phyloP scores from a whole-genome alignment of 805 yeast genomes.

The Candida tibetensis region DNA sequence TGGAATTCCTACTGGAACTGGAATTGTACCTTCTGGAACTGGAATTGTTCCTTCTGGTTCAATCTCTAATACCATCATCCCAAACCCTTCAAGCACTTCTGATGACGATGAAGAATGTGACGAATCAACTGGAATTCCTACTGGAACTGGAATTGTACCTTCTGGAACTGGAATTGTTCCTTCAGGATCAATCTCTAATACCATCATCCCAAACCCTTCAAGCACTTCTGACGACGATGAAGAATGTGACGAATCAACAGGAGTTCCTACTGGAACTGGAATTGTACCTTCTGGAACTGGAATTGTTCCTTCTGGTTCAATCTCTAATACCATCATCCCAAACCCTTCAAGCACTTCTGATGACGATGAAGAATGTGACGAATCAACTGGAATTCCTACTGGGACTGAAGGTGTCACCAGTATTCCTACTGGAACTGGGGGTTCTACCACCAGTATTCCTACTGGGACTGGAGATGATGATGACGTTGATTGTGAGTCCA shows the following conservation, averaged over 20 bases:
- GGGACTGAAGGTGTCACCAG: neutral
- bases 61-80: neutral
- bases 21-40: conserved; percentile 2
- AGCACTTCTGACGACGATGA: conserved; percentile 14
- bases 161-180: conserved; percentile 4
- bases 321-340: neutral
- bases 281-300: conserved; percentile 2
- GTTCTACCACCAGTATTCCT: neutral
- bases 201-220: conserved; percentile 1
- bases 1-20: conserved; percentile 1
- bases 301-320: conserved; percentile 1
- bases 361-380: conserved; percentile 13
- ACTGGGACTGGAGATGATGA: too few relatives aligned
- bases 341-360: conserved; percentile 4
- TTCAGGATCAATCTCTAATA: conserved; percentile 1
- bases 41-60: conserved; percentile 1
- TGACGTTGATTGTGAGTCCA: too few relatives aligned
- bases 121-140: neutral
- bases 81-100: conserved; percentile 1
- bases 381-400: neutral
- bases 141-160: neutral
- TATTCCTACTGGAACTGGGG: conserved; percentile 1
- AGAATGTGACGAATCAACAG: conserved; percentile 6
- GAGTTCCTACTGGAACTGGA: conserved; percentile 1
- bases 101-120: conserved; percentile 15